Evolutionary conservation across 225 moss, liverwort and hornwort species (phyloP).

Genomic region (Climacium dendroides): DNA sequence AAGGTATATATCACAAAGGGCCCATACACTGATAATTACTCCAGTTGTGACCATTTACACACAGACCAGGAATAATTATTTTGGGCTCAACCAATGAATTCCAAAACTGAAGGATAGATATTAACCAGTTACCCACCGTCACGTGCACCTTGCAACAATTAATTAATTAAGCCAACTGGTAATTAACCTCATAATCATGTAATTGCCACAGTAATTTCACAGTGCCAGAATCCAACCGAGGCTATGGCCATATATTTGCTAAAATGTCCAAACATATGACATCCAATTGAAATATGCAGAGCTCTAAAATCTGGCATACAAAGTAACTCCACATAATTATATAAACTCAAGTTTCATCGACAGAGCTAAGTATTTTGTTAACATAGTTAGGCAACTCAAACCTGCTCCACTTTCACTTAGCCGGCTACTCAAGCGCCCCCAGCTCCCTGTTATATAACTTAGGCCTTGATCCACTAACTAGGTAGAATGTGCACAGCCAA

Average conservation of each 20-base stretch:
- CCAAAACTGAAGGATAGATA: neutral
- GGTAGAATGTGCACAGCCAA: neutral
- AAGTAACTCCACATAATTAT: too few species aligned
- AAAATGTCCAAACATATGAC: too few species aligned
- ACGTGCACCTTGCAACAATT: neutral
- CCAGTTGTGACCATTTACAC: neutral
- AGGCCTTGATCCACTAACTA: neutral
- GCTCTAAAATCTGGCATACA: neutral
- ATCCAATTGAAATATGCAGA: neutral
- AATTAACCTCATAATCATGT: neutral
- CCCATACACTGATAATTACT: neutral
- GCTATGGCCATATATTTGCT: neutral
- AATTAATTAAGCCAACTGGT: neutral
- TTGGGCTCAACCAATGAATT: neutral
- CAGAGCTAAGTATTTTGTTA: neutral
- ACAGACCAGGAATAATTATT: neutral
- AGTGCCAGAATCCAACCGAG: neutral
- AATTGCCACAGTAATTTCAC: too few species aligned
- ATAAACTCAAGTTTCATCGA: neutral
- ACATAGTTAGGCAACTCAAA: neutral
- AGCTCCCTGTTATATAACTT: neutral
- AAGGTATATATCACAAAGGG: neutral
- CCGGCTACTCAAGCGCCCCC: neutral
- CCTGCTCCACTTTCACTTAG: neutral
- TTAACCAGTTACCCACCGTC: rapidly evolving